phyloP scores from a whole-genome alignment of 345 rosid species.

The Cardamine resedifolia region DNA sequence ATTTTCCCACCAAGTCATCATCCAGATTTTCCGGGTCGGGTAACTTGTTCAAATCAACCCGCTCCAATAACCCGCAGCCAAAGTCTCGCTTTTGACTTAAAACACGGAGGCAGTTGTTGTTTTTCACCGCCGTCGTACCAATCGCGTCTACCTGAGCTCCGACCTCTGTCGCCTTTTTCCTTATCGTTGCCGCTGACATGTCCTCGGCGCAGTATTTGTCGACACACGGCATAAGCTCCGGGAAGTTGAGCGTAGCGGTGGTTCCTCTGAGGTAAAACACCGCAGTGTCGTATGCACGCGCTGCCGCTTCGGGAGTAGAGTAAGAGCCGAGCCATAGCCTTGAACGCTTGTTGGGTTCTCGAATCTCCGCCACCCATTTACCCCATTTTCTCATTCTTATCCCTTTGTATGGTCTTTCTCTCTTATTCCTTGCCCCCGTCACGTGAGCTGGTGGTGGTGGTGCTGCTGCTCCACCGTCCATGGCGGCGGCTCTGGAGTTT shows the following conservation, averaged over 20 bases:
- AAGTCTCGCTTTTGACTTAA: conserved; percentile 22
- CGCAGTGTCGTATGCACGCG: conserved; percentile 93
- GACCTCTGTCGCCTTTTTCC: conserved; percentile 83
- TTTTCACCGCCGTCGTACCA: conserved; percentile 40
- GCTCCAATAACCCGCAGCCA: conserved; percentile 42
- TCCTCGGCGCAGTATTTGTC: conserved; percentile 41
- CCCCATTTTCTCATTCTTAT: conserved; percentile 99
- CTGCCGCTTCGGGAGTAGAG: conserved; percentile 89
- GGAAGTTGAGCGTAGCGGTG: conserved; percentile 72
- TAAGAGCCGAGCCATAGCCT: conserved; percentile 97
- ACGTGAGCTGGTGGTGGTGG: conserved; percentile 1
- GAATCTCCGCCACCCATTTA: conserved; percentile 96
- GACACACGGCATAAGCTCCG: conserved; percentile 59
- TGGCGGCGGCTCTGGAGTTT: conserved; percentile 1
- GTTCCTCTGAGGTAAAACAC: conserved; percentile 86
- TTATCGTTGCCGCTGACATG: conserved; percentile 71
- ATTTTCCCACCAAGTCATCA: conserved; percentile 36
- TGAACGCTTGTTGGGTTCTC: conserved; percentile 92
- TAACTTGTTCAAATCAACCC: conserved; percentile 80
- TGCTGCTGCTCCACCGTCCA: conserved; percentile 30
- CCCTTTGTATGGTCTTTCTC: conserved; percentile 71
- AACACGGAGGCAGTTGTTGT: conserved; percentile 35
- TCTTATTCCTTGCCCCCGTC: conserved; percentile 35
- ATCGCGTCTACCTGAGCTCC: conserved; percentile 86
- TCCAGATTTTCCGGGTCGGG: conserved; percentile 85